Evolutionary conservation across 73 alveolate species (phyloP), one percentile per base, ranked within the genome.

Genomic region (Stentor coeruleus): DNA sequence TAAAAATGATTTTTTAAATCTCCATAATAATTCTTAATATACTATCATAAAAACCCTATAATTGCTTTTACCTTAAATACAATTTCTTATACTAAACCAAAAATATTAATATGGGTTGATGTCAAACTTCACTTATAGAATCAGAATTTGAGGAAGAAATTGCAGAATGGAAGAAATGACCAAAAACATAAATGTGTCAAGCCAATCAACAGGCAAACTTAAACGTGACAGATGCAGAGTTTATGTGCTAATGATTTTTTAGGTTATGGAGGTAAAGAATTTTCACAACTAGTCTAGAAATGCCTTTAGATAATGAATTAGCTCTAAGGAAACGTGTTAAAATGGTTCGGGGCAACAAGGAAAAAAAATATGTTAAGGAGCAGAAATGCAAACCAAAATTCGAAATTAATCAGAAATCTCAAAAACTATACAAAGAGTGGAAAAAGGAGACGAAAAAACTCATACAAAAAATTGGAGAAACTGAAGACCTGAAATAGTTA

Each of bases 371-470:
- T 58, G 88, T 89, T 6, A 76, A 81, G 74, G 35, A 87, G 83
- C 77, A 86, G 90, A 66, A 80, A 87, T 35, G 82, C 40, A n/a
- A n/a, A n/a, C n/a, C n/a, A n/a, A n/a, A n/a, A n/a, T n/a, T n/a
- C n/a, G n/a, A n/a, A n/a, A n/a, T n/a, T n/a, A n/a, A n/a, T n/a
- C n/a, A n/a, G n/a, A n/a, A n/a, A n/a, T 94, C 91, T 11, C 86
- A 87, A 49, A 72, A 91, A 82, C 66, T 88, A 33, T 91, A 91
- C 75, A 93, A 91, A 74, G 87, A 89, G 40, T 93, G 98, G 98
- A 72, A 83, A 89, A 82, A 86, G 35, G 76, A 82, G 90, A 93
- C 93, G 39, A 87, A 89, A 14, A 76, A 91, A 42, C 82, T 84
- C 79, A 41, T 91, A 40, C 89, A 93, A 77, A 59, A 66, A 30